phyloP scores from a whole-genome alignment of 2,329 filamentous ascomycete genomes.

The Trichoderma hamatum region DNA sequence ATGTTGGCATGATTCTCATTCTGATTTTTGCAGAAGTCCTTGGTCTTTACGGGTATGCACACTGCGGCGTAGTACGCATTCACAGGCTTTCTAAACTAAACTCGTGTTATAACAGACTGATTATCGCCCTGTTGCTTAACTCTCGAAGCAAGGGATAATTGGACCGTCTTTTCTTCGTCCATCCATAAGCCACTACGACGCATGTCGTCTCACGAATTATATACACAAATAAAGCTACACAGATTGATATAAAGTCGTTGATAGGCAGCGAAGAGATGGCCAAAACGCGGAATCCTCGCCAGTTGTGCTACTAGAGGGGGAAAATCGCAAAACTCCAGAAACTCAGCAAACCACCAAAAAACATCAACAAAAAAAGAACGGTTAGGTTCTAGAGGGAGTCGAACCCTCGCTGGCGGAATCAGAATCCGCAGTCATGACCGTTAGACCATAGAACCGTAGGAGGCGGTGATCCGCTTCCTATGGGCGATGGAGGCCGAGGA shows the following conservation, averaged over 20 bases:
- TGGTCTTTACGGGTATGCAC: slow-evolving; percentile 86
- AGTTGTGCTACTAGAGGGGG: too few relatives aligned
- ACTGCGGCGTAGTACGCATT: slow-evolving; percentile 17
- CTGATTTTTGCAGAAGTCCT: slow-evolving; percentile 98
- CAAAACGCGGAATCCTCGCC: too few relatives aligned
- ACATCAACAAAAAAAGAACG: background rate
- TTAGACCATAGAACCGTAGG: background rate
- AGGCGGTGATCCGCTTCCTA: background rate
- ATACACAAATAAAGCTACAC: too few relatives aligned
- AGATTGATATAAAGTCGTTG: too few relatives aligned
- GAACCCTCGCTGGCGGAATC: background rate
- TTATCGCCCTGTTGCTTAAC: slow-evolving; percentile 91
- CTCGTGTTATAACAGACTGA: slow-evolving; percentile 62
- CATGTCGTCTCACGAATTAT: too few relatives aligned
- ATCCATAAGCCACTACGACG: too few relatives aligned
- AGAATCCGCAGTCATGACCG: background rate
- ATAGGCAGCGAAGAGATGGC: too few relatives aligned
- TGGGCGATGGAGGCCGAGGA: background rate
- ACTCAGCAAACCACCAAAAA: background rate
- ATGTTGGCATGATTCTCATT: slow-evolving; percentile 98
- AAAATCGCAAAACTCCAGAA: background rate
- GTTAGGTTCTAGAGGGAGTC: background rate
- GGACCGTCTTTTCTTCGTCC: too few relatives aligned
- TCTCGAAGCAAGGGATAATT: too few relatives aligned
- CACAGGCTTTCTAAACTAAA: background rate